These are phyloP conservation scores for Botryotinia narcissicola DNA, from an alignment of 2,329 filamentous ascomycete genomes.

Conservation along the genomic window DNA sequence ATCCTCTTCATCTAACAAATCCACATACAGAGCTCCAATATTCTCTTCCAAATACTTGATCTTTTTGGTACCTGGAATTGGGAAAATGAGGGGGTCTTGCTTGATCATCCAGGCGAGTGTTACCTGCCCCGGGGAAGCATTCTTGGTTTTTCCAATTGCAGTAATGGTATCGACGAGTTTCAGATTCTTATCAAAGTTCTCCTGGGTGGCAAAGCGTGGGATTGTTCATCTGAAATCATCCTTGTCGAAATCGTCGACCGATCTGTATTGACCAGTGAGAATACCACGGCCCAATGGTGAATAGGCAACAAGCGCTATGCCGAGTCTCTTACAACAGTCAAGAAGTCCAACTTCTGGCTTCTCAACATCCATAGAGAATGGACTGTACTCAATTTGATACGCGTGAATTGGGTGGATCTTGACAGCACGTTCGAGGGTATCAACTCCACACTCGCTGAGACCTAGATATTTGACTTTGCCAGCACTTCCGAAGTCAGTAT, in stretches of 20 bases:
- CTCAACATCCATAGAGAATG: conserved; percentile 58
- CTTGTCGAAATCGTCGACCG: conserved; percentile 22
- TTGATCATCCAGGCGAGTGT: conserved; percentile 61
- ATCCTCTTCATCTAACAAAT: conserved; percentile 39
- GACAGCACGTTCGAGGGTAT: conserved; percentile 50
- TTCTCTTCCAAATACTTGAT: conserved; percentile 49
- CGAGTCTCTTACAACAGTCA: conserved; percentile 54
- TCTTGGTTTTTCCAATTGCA: conserved; percentile 51
- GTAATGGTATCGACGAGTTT: conserved; percentile 50
- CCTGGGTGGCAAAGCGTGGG: conserved; percentile 48
- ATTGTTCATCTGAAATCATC: conserved; percentile 38
- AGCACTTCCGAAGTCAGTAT: conserved; percentile 44
- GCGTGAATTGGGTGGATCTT: conserved; percentile 49
- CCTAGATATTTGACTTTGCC: conserved; percentile 57
- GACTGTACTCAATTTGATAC: conserved; percentile 53
- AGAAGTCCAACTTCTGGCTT: conserved; percentile 46
- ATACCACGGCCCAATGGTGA: conserved; percentile 49
- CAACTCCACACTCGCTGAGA: conserved; percentile 50
- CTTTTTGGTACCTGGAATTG: conserved; percentile 52
- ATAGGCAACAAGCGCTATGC: conserved; percentile 34
- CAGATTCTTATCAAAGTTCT: conserved; percentile 56
- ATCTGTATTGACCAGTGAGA: conserved; percentile 43
- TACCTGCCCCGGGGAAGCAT: conserved; percentile 53
- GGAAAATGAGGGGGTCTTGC: conserved; percentile 57
- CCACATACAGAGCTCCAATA: conserved; percentile 35